Base-by-base conservation (phyloP, 2,329 filamentous ascomycete genomes). In the Fusarium falciforme region DNA sequence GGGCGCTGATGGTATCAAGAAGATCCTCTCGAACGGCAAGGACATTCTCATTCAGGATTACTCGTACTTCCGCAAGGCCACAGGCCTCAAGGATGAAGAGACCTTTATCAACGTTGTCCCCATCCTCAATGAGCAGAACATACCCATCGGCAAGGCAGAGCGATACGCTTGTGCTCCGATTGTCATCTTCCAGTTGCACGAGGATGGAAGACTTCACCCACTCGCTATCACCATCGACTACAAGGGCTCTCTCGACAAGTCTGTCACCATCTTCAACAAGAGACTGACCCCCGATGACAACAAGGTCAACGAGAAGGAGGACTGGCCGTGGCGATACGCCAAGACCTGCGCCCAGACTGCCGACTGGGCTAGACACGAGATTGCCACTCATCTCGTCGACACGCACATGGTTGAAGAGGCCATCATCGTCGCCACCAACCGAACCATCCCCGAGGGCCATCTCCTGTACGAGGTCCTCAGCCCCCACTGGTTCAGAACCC, bases 301-400 rank as follows among this genome's bases (percentile, higher is more conserved):
- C 16, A 7, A 44, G 0, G 9, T 74, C 16, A 42, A 62, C 6
- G 68, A 74, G 54, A 74, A 72, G 40, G 60, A 72, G 0, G 71
- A 74, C 31, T 74, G 72, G 72, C 65, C 72, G 0, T 74, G 72
- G 72, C 33, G 72, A 47, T 74, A 74, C 2, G 72, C 72, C 44
- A 74, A 74, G 47, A 74, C 72, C 0, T 70, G 73, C 2, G 72
- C 72, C 0, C 72, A 74, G 27, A 72, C 72, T 0, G 72, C 72
- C 6, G 72, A 74, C 27, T 74, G 72, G 68, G 60, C 72, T 5
- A 62, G 72, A 57, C 72, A 74, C 14, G 72, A 74, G 5, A 20
- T 74, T 2, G 72, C 71, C 2, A 59, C 64, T 0, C 72, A 72
- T 12, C 72, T 74, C 11, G 68, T 74, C 4, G 72, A 74, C 14